Evolutionary conservation across 1,139 yeast species (phyloP).

Genomic region (Suhomyces panamericanus): DNA sequence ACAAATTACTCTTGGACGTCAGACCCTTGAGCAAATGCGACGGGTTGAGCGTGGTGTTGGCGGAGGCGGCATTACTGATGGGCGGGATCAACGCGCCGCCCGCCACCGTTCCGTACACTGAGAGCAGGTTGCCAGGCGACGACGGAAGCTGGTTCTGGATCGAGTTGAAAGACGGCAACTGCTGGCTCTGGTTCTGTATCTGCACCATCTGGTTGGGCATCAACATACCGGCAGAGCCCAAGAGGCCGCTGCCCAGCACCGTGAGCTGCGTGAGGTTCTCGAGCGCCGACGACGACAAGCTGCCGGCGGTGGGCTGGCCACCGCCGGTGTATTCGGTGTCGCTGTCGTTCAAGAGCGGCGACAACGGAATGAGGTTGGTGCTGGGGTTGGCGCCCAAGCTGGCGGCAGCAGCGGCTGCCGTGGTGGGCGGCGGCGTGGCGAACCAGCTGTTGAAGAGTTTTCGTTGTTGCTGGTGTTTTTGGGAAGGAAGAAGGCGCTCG

Average conservation of each 20-base stretch:
- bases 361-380: slow-evolving; percentile 35
- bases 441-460: slow-evolving; percentile 23
- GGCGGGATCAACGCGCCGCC: slow-evolving; percentile 12
- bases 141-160: slow-evolving; percentile 37
- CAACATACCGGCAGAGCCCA: slow-evolving; percentile 7
- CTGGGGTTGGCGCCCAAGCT: slow-evolving; percentile 11
- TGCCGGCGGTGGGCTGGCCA: slow-evolving; percentile 12
- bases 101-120: neutral
- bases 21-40: slow-evolving; percentile 13
- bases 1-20: slow-evolving; percentile 9
- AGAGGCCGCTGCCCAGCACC: neutral
- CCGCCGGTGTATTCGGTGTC: slow-evolving; percentile 26
- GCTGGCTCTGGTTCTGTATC: slow-evolving; percentile 34
- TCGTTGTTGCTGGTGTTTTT: slow-evolving; percentile 11
- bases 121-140: slow-evolving; percentile 10
- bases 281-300: slow-evolving; percentile 11
- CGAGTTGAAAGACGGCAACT: slow-evolving; percentile 39
- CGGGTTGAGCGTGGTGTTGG: slow-evolving; percentile 13
- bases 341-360: slow-evolving; percentile 38
- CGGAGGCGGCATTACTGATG: neutral
- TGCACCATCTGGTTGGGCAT: slow-evolving; percentile 22
- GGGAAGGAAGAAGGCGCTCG: slow-evolving; percentile 1
- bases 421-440: slow-evolving; percentile 5
- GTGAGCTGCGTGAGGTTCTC: slow-evolving; percentile 20
- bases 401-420: neutral